Evolutionary conservation across 371 early-diverging fungal species (phyloP).

Genomic region (Dichotomocladium elegans): DNA sequence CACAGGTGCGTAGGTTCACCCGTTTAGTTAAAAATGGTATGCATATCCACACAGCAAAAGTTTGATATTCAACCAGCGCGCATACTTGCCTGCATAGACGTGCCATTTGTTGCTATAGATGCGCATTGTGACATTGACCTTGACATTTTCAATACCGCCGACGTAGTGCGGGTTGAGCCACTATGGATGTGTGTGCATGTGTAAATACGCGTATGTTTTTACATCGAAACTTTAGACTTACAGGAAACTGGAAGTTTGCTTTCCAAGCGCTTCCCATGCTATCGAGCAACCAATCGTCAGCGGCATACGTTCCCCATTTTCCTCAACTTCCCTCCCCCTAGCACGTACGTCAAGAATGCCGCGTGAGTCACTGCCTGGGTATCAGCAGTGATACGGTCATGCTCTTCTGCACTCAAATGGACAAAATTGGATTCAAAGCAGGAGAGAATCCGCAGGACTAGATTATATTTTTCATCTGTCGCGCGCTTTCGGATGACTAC

Average conservation of each 20-base stretch:
- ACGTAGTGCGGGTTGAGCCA: constrained; percentile 86
- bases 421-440: constrained; percentile 81
- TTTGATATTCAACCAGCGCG: neutral
- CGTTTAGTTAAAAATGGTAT: no score
- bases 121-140: constrained; percentile 86
- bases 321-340: neutral
- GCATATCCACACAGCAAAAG: neutral
- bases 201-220: no score
- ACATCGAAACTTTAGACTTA: no score
- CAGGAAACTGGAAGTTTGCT: constrained; percentile 73
- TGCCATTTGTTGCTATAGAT: constrained; percentile 97
- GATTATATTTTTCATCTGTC: constrained; percentile 54
- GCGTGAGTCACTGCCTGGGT: constrained; percentile 97
- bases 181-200: no score
- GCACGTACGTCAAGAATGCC: constrained; percentile 73
- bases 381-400: constrained; percentile 94
- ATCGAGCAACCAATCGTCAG: neutral
- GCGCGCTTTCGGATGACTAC: constrained; percentile 80
- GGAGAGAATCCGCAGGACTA: constrained; percentile 62
- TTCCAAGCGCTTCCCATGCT: constrained; percentile 96
- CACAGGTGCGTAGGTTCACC: no score
- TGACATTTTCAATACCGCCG: constrained; percentile 95
- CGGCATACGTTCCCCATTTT: no score
- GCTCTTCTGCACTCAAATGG: constrained; percentile 75
- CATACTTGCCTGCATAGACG: constrained; percentile 87